Base-by-base conservation (phyloP, 192 early-diverging fungal genomes). In the Coemansia sp. region DNA sequence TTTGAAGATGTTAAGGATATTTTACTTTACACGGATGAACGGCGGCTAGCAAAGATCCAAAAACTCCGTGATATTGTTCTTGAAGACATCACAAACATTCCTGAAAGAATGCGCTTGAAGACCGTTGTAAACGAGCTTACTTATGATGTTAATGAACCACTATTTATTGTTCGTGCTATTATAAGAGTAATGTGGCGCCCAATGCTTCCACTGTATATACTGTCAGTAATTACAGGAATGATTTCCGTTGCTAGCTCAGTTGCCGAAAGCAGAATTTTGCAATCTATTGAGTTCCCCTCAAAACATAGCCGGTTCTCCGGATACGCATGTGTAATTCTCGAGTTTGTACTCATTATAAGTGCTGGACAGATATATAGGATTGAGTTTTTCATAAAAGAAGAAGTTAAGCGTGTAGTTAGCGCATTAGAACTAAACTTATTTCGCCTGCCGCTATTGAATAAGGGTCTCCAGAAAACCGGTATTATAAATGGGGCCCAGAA, bases 391-490 rank as follows among this genome's bases (percentile, higher is more conserved):
- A 24, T 36, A 2, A 10, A 2, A 6, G 20, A 20, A 0, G 77
- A 79, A 43, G 44, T 59, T 5, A 9, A 38, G 0, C 21, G 63
- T 0, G 64, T 73, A 46, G 21, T 33, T 11, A 43, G 30, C 6
- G 71, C 64, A 12, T 18, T 78, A 1, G 20, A 73, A 33, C 64
- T 78, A 5, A 63, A 62, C 45, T 51, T 78, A 1, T 69, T 78
- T 16, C 63, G 67, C 5, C 26, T 73, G 45, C 76, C 71, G 2
- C 71, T 78, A 20, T 16, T 56, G 5, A 59, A 62, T 41, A 33
- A n/a, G 0, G 56, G 66, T 3, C 34, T 56, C 9, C 53, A 64
- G 30, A 65, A 48, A 34, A 51, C 48, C 5, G 20, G 38, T 12
- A 23, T 46, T 7, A 58, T 56, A n/a, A 55, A 44, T 44, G 45